A percentile compares a stretch with the other conserved stretches of the same genome.
phyloP scores from a whole-genome alignment of 768 basidiomycete species.

The Leccinellum luteum region DNA sequence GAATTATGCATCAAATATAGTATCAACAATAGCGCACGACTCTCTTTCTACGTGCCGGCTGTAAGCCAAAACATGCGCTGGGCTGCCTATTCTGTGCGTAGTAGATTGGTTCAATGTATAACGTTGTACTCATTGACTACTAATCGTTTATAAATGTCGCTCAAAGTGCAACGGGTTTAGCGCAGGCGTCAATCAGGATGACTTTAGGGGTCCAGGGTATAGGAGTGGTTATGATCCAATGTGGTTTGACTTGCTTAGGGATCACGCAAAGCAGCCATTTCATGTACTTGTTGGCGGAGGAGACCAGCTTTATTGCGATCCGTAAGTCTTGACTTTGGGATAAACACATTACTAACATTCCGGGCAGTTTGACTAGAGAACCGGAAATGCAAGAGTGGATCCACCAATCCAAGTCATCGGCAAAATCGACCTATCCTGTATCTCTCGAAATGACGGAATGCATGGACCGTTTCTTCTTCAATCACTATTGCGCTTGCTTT shows the following conservation, averaged over 20 bases:
- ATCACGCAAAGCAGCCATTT: slow-evolving; percentile 78
- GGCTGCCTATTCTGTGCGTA: slow-evolving; percentile 80
- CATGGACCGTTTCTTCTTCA: slow-evolving; percentile 87
- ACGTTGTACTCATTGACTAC: background rate
- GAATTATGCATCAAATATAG: slow-evolving; percentile 82
- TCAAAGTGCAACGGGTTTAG: slow-evolving; percentile 84
- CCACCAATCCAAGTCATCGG: slow-evolving; percentile 49
- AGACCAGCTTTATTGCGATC: slow-evolving; percentile 88
- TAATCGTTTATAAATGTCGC: background rate
- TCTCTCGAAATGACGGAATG: slow-evolving; percentile 70
- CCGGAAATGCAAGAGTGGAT: slow-evolving; percentile 90
- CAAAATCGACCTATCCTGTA: slow-evolving; percentile 57
- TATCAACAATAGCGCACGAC: slow-evolving; percentile 74
- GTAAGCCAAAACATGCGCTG: slow-evolving; percentile 82
- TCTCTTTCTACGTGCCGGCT: slow-evolving; percentile 84
- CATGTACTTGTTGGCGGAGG: slow-evolving; percentile 94
- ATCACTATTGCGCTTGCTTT: slow-evolving; percentile 86
- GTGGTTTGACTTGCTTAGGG: slow-evolving; percentile 88
- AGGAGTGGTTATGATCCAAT: slow-evolving; percentile 84
- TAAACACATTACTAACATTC: background rate
- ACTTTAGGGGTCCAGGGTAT: slow-evolving; percentile 79
- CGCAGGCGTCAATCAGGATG: slow-evolving; percentile 84
- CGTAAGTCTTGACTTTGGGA: slow-evolving; percentile 39
- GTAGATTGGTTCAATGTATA: background rate
- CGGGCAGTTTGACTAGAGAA: slow-evolving; percentile 70